Base-by-base conservation (phyloP, 2,329 filamentous ascomycete genomes). In the Daldinia sp. region DNA sequence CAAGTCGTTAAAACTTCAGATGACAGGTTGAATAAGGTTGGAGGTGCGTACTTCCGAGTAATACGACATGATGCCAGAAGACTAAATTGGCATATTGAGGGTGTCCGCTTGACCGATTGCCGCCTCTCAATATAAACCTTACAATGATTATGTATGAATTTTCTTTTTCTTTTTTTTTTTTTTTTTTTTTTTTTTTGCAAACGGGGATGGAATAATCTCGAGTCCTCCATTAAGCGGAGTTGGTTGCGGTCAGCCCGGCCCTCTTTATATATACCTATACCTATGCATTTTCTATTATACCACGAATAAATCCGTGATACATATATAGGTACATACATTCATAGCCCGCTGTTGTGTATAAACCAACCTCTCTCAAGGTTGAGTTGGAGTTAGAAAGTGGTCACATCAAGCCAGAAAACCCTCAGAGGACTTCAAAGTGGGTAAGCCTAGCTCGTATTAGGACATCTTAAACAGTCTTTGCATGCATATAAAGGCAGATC, bases 11-110 rank as follows among this genome's bases (percentile, higher is more conserved):
- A 46, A 60, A 61, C 30, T 67, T 56, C 33, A n/a, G 64, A 65
- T 57, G 60, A 48, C 57, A 57, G 54, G 37, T 62, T 30, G n/a
- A 56, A 62, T 68, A 65, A 42, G 37, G 60, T 70, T 68, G 50
- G 20, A 35, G 55, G 41, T 41, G 60, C 51, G n/a, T 63, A 57
- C 37, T 37, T 51, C 61, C 48, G 53, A 61, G 51, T 12, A 56
- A 28, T 55, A 53, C 50, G 30, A 61, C 60, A 63, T 63, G 13
- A 63, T 60, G 50, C 39, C 48, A 18, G 41, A 60, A 46, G 26
- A 57, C 15, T 39, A 53, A 60, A 30, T 15, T 60, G 64, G 30
- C 60, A 65, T 61, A 67, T 54, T 13, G 15, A 35, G 61, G 33
- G 46, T 41, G 48, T 64, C 60, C 56, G 35, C 20, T 57, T 51